Base-by-base conservation (phyloP, 1,139 yeast genomes). In the Diutina mesorugosa region DNA sequence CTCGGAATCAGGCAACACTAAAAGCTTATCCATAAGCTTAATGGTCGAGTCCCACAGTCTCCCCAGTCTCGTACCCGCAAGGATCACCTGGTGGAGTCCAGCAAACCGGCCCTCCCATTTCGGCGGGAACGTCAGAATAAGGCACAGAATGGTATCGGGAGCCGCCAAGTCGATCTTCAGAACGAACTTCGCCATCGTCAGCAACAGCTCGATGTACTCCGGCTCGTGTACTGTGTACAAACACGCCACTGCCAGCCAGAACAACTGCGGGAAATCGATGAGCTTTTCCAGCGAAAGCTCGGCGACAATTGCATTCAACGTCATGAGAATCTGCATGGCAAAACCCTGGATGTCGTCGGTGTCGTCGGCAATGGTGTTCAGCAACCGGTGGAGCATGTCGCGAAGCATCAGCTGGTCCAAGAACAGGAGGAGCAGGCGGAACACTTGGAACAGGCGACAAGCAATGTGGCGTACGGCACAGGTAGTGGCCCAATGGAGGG, bases 381-480 rank as follows among this genome's bases (percentile, higher is more conserved):
- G 90, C 52, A 95, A 76, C 58, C 99, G 79, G 57, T 93, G 96
- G 41, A 95, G 75, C 97, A 95, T 90, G 70, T 91, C 98, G 56
- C 90, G 84, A 57, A 95, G 75, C 97, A 93, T 93, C 14, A 81
- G 78, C 65, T 87, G 93, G 65, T 93, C 97, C 60, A 93, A 72
- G 62, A 85, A 84, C 14, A 88, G 80, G 16, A 90, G 72, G 56
- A 93, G 70, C 4, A 96, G 88, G 55, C 99, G 76, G 70, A 91
- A 93, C 0, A 90, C 79, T 67, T 95, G 99, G 69, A 95, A 93
- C 0, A 98, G 90, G 41, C 99, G 80, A 64, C 99, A 93, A 0
- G 99, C 99, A 65, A 93, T 82, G 67, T 95, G 99, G 64, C 98
- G 79, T 0, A 93, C 99, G 2, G 98, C 96, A 72, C 99, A 93